A percentile compares a stretch with the other conserved stretches of the same genome.
Conservation (phyloP, 106 monocot genomes). For the Vanilla planifolia region DNA sequence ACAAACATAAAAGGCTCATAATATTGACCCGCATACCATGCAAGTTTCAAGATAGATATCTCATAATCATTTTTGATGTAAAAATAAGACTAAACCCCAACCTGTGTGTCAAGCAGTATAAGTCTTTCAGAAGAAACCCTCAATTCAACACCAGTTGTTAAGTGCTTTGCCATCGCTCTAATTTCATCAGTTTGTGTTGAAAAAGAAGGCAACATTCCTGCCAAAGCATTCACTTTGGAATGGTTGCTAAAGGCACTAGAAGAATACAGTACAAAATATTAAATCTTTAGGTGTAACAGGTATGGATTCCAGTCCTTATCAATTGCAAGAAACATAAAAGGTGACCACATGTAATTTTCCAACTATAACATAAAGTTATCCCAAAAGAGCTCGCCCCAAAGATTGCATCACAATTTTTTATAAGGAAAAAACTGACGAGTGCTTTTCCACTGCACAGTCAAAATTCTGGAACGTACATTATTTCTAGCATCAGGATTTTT, state of each 20-base stretch:
- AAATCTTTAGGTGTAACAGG: no score
- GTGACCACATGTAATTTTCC: no score
- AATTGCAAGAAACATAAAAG: no score
- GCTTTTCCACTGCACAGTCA: no score
- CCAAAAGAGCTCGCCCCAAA: no score
- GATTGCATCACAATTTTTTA: no score
- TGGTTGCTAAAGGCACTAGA: background rate
- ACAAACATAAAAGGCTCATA: no score
- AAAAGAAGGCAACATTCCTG: conserved; percentile 95
- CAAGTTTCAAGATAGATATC: background rate
- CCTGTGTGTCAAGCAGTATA: conserved; percentile 96
- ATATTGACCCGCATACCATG: background rate
- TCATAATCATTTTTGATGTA: background rate
- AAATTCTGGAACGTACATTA: no score
- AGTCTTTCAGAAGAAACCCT: conserved; percentile 82
- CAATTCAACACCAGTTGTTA: conserved; percentile 75
- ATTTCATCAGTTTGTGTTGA: conserved; percentile 76
- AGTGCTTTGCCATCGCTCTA: conserved; percentile 71
- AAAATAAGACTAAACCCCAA: conserved; percentile 15
- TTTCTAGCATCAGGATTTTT: no score
- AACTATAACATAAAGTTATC: no score
- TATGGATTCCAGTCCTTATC: no score
- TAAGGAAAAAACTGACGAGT: no score
- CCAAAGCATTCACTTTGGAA: conserved; percentile 4
- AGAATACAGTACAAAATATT: background rate